Evolutionary conservation across 345 rosid species (phyloP), one percentile per base, ranked within the genome.

Genomic region (Luvunga scandens): DNA sequence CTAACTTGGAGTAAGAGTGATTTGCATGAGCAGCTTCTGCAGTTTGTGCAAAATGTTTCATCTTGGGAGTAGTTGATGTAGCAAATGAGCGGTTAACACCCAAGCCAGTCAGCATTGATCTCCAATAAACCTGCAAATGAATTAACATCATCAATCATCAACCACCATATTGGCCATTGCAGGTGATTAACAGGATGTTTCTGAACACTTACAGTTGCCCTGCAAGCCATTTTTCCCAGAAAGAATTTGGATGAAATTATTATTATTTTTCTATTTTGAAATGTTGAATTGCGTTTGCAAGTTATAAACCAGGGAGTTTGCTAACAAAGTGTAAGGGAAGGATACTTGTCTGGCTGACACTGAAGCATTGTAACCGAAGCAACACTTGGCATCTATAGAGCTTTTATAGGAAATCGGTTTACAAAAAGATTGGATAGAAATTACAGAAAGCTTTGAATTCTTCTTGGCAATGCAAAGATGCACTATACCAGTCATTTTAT

Each of bases 171-270:
- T 27, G 19, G 31, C 19, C 53, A 53, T 4, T 14, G 14, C 16
- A 3, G 9, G 3, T 8, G 36, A 10, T 12, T 55, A 53, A 22
- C 56, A 50, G 22, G 10, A 27, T 22, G 34, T 19, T 36, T 25
- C 4, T 5, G 6, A 42, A n/a, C 9, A 45, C 56, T 76, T 79
- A 81, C 81, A 21, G 75, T 50, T 81, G 81, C 67, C 72, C 81
- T 73, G 39, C 71, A 79, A 69, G 85, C 83, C 87, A 84, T 84
- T 56, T 27, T 78, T 57, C 63, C n/a, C 33, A 9, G 24, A n/a
- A 27, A 18, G 66, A 36, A 33, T 34, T 45, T 39, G 55, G 24
- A 5, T 22, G n/a, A 56, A 12, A 8, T 25, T 45, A 34, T 34
- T 34, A 5, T 36, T 36, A 7, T 31, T 56, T 7, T 9, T 28